phyloP scores from a whole-genome alignment of 208 protist genomes.

The Leishmania braziliensis region DNA sequence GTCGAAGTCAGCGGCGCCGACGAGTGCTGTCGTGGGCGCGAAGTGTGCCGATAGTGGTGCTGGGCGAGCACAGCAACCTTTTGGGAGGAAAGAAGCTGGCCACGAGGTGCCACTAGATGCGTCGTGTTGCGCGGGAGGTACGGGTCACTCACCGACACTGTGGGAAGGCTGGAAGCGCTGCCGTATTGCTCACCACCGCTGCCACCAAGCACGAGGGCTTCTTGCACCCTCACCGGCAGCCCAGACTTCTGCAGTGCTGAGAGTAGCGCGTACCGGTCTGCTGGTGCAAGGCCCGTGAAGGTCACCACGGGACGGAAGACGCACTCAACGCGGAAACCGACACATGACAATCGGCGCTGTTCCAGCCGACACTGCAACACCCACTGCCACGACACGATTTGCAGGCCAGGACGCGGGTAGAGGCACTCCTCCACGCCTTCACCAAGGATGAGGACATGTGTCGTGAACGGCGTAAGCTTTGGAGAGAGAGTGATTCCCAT shows the following conservation, averaged over 20 bases:
- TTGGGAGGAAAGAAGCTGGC: slow-evolving; percentile 25
- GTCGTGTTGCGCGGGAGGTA: slow-evolving; percentile 42
- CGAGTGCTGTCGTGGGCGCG: slow-evolving; percentile 1
- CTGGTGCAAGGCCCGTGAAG: slow-evolving; percentile 45
- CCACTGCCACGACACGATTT: slow-evolving; percentile 67
- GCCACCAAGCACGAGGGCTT: slow-evolving; percentile 39
- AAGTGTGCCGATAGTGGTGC: slow-evolving; percentile 10
- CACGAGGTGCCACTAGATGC: slow-evolving; percentile 45
- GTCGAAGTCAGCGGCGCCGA: not conserved
- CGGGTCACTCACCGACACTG: not conserved
- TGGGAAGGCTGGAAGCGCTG: not conserved
- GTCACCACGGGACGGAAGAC: slow-evolving; percentile 50
- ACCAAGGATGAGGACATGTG: slow-evolving; percentile 52
- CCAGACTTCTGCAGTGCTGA: slow-evolving; percentile 26
- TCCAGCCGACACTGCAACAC: slow-evolving; percentile 40
- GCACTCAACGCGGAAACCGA: slow-evolving; percentile 37
- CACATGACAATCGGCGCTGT: slow-evolving; percentile 37
- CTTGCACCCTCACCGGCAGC: slow-evolving; percentile 44
- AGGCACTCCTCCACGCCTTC: slow-evolving; percentile 28
- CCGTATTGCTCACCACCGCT: not conserved
- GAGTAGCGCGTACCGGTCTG: slow-evolving; percentile 35
- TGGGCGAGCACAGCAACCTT: slow-evolving; percentile 43
- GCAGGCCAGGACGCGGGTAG: slow-evolving; percentile 57
- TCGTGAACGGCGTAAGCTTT: slow-evolving; percentile 40
- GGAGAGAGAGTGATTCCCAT: slow-evolving; percentile 22